These are phyloP conservation scores for Cyclotella atomus DNA, from an alignment of 108 stramenopile species.

Conservation along the genomic window DNA sequence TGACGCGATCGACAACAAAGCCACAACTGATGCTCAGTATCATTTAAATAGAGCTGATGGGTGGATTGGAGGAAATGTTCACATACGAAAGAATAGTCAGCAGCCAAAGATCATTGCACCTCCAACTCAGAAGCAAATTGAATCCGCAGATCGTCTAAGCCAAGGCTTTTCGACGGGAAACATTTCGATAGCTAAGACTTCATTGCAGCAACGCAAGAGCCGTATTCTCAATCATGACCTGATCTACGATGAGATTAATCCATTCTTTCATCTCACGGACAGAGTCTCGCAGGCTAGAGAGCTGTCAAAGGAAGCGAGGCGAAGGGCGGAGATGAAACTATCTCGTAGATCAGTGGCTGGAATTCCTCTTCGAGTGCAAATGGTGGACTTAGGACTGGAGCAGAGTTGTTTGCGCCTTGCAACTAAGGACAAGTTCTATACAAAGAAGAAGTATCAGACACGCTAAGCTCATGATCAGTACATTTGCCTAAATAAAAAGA, in stretches of 20 bases:
- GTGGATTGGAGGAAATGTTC: constrained; percentile 48
- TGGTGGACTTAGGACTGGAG: constrained; percentile 13
- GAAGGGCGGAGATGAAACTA: constrained; percentile 35
- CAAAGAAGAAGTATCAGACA: neutral
- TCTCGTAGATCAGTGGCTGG: constrained; percentile 10
- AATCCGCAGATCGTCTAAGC: constrained; percentile 53
- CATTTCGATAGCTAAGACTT: neutral
- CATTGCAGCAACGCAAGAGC: constrained; percentile 11
- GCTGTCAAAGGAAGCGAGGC: constrained; percentile 40
- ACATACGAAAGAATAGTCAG: constrained; percentile 16
- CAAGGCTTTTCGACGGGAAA: constrained; percentile 50
- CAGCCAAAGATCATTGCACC: constrained; percentile 35
- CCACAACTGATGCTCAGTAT: constrained; percentile 12
- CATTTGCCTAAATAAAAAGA: too few relatives aligned
- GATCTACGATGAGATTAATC: constrained; percentile 36
- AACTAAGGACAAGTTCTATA: constrained; percentile 1
- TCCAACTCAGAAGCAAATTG: constrained; percentile 55
- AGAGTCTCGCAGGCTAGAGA: constrained; percentile 30
- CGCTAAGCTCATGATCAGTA: neutral
- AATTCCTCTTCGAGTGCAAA: constrained; percentile 14
- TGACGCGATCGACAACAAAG: constrained; percentile 12
- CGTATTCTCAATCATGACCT: constrained; percentile 23
- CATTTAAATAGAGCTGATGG: constrained; percentile 34
- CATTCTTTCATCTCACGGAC: constrained; percentile 41
- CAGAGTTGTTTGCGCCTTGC: neutral